Base-by-base conservation (phyloP, 75 land plant species). In the Azolla pinnata region DNA sequence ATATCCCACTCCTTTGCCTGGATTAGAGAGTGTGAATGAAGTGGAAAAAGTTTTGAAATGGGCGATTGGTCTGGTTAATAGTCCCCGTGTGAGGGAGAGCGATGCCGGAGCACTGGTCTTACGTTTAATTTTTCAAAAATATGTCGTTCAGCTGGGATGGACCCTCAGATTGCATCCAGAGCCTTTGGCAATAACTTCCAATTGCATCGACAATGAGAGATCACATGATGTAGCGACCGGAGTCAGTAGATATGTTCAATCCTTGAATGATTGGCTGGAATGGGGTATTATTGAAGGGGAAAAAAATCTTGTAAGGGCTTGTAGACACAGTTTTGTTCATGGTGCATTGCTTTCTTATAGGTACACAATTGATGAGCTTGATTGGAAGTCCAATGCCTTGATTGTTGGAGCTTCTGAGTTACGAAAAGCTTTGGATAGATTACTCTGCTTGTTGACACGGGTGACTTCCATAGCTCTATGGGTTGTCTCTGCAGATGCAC, bases 401-500 rank as follows among this genome's bases (percentile, higher is more conserved):
- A 60, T 59, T 61, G 68, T 72, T 20, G 63, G 73, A 65, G 63
- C 56, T 33, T 61, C 70, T 38, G 68, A 70, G 17, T 67, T 95
- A 69, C 82, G 72, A 60, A 20, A 17, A 28, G 72, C 75, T 35
- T 49, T 89, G 25, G 83, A 71, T 58, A 83, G 63, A 59, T 79
- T 95, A 9, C 60, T 95, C 47, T 67, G 74, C 47, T 75, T 95
- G n/a, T 72, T 95, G 48, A 60, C 75, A 77, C 74, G 90, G 59
- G 79, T 89, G 53, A 86, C 96, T 12, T 69, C 99, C 1, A 62
- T 95, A 67, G 90, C 99, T 45, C 85, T 95, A 25, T 83, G 99
- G 85, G 99, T 95, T 44, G 99, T 95, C 51, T 83, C 99, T 60
- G 80, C 90, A 60, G 81, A 86, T 86, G 96, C 90, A 45, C 84